Evolutionary conservation across 192 early-diverging fungal species (phyloP), one percentile per base, ranked within the genome.

Genomic region (Coemansia sp.): DNA sequence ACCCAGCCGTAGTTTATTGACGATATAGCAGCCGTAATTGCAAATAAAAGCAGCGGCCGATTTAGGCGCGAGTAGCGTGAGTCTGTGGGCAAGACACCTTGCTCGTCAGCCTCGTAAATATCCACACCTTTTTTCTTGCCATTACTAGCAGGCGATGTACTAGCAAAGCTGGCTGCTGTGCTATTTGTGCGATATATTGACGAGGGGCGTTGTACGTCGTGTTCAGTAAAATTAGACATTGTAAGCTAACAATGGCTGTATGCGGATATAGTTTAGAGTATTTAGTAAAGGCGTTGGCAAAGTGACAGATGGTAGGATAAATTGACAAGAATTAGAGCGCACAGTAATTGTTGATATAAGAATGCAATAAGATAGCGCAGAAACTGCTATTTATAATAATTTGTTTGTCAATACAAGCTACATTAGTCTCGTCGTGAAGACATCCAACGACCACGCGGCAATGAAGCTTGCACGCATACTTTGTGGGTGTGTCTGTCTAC

Each of bases 1-100:
- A 77, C 69, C 81, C 81, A 83, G 55, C 81, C 81, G 24, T 72
- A 78, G 65, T 83, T 83, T 57, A 83, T 56, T 0, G 81, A 79
- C 10, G 76, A 76, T 6, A 79, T 60, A 0, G 81, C 72, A 6
- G 76, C 81, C 1, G 72, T 65, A 6, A 69, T 38, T 3, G 81
- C 71, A 24, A 70, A 79, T 10, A 69, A 38, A 10, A 81, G 43
- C 55, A 80, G 56, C n/a, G 58, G 27, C 17, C 53, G n/a, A 50
- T 71, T 80, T 14, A 80, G 49, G 1, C 27, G 54, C 10, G 72
- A 60, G 50, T 69, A 65, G 14, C 77, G 68, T 29, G 77, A 80
- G 57, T 80, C 77, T 21, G 63, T 52, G 29, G 45, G 62, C 23
- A 60, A 60, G 15, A 69, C 57, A 2, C 70, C 76, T 17, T 32